These are phyloP conservation scores for Vitis rupestris DNA, from an alignment of 164 flowering plant genomes.

Conservation along the genomic window DNA sequence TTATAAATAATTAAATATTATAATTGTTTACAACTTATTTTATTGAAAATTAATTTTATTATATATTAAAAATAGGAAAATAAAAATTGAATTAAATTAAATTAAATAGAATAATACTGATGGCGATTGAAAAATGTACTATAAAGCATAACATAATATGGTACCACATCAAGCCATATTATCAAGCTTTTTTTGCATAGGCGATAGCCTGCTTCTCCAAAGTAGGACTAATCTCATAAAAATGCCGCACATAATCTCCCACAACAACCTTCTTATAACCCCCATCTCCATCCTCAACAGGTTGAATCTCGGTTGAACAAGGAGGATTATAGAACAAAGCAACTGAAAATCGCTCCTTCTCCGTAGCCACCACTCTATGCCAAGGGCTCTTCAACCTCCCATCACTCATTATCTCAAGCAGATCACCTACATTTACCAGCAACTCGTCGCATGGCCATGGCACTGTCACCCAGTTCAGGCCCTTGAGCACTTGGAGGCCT, in stretches of 20 bases:
- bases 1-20: too few species aligned
- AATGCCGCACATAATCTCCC: slow-evolving; percentile 24
- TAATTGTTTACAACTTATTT: too few species aligned
- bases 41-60: too few species aligned
- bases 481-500: slow-evolving; percentile 28
- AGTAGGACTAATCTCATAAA: slow-evolving; percentile 20
- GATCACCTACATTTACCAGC: slow-evolving; percentile 32
- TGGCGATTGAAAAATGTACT: too few species aligned
- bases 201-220: slow-evolving; percentile 15
- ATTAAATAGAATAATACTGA: too few species aligned
- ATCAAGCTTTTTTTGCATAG: slow-evolving; percentile 8
- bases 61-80: too few species aligned
- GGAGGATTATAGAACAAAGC: slow-evolving; percentile 38
- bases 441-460: slow-evolving; percentile 21
- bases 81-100: too few species aligned
- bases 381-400: slow-evolving; percentile 30
- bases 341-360: slow-evolving; percentile 25
- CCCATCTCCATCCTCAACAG: slow-evolving; percentile 6
- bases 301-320: slow-evolving; percentile 13
- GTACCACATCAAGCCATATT: neutral
- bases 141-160: neutral
- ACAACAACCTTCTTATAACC: slow-evolving; percentile 17
- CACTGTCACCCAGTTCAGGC: slow-evolving; percentile 24
- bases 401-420: slow-evolving; percentile 38
- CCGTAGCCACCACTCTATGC: slow-evolving; percentile 29